These are phyloP conservation scores for Zygosaccharomyces sapae DNA, from an alignment of 1,139 yeast genomes.

Conservation along the genomic window DNA sequence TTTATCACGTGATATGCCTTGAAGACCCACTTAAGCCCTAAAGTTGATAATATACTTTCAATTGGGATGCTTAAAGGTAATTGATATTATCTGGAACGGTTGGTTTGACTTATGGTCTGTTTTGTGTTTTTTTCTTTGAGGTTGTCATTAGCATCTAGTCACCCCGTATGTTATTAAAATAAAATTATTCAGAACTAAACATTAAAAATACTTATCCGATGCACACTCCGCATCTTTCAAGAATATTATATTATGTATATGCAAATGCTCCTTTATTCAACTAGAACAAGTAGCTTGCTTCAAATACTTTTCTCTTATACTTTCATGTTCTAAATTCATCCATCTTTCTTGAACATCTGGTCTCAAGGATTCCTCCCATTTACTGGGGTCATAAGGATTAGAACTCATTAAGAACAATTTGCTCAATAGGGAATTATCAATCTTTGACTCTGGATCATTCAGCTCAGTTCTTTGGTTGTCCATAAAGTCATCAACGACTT, in stretches of 20 bases:
- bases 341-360: constrained; percentile 52
- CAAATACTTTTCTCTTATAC: constrained; percentile 50
- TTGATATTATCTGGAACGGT: neutral
- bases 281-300: constrained; percentile 65
- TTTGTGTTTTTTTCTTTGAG: neutral
- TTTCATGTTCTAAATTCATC: constrained; percentile 41
- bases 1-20: neutral
- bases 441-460: constrained; percentile 17
- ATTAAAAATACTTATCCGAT: neutral
- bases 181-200: neutral
- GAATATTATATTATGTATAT: too few relatives aligned
- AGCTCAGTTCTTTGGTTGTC: constrained; percentile 35
- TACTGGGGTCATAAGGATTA: constrained; percentile 53
- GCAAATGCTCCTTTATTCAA: constrained; percentile 27
- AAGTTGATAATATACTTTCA: too few relatives aligned
- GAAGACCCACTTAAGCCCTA: neutral
- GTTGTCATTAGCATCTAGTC: neutral
- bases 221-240: too few relatives aligned
- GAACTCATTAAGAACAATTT: constrained; percentile 60
- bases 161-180: too few relatives aligned
- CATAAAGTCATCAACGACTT: constrained; percentile 53
- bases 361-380: constrained; percentile 63
- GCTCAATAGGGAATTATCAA: constrained; percentile 40
- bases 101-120: neutral
- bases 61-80: too few relatives aligned